Evolutionary conservation across 1,139 yeast species (phyloP).

Genomic region (Ogataea hybrid): DNA sequence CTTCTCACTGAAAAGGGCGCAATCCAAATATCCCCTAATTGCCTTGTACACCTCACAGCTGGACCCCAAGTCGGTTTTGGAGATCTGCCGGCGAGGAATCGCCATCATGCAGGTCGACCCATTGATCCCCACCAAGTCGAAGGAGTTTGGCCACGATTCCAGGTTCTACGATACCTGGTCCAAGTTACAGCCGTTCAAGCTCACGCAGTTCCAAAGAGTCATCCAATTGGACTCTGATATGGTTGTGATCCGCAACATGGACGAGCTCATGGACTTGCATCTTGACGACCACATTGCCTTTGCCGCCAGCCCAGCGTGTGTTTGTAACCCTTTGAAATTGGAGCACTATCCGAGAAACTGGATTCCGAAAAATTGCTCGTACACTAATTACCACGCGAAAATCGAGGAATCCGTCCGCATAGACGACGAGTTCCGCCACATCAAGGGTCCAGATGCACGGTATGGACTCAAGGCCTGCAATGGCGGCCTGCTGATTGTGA

Average conservation of each 20-base stretch:
- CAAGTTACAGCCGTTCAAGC: conserved; percentile 50
- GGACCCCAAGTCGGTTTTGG: conserved; percentile 37
- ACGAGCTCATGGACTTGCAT: conserved; percentile 48
- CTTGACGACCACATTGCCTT: conserved; percentile 35
- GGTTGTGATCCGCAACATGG: conserved; percentile 53
- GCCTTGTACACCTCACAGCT: conserved; percentile 50
- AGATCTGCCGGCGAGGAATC: conserved; percentile 40
- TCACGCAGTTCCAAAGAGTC: conserved; percentile 46
- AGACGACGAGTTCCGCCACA: conserved; percentile 24
- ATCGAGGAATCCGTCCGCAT: conserved; percentile 12
- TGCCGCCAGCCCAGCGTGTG: conserved; percentile 61
- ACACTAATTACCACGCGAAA: conserved; percentile 36
- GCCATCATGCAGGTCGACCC: conserved; percentile 39
- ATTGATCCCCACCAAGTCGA: conserved; percentile 40
- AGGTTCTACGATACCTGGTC: conserved; percentile 60
- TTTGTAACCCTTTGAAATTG: conserved; percentile 51
- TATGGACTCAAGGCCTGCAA: conserved; percentile 47
- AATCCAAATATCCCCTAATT: conserved; percentile 46
- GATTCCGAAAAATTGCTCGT: conserved; percentile 48
- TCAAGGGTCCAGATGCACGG: conserved; percentile 40
- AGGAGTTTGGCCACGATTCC: conserved; percentile 44
- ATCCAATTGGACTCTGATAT: conserved; percentile 56
- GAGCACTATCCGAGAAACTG: conserved; percentile 53
- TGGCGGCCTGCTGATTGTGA: conserved; percentile 51
- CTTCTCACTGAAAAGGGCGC: conserved; percentile 39